Percentiles rank a stretch among this genome's conserved stretches.
Conservation (phyloP, 371 early-diverging fungal genomes). For the Vairimorpha apis region DNA sequence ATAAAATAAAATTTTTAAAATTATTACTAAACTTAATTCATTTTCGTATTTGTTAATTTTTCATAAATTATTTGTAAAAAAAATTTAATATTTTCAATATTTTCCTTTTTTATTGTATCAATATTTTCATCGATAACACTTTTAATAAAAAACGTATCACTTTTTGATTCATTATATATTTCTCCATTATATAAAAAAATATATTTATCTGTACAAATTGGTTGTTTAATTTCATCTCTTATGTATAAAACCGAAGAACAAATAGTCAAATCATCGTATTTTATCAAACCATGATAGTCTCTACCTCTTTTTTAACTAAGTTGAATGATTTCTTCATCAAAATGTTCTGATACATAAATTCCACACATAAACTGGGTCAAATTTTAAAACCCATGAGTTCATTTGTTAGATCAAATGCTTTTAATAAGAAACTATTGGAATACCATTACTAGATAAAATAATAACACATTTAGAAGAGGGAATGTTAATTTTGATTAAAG, state of each 20-base stretch:
- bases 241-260: conserved; percentile 35
- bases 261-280: background rate
- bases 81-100: background rate
- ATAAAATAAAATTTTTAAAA: background rate
- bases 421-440: background rate
- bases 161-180: conserved; percentile 34
- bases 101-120: background rate
- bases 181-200: conserved; percentile 53
- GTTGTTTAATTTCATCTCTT: conserved; percentile 30
- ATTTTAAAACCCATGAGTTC: conserved; percentile 17
- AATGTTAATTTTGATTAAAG: conserved; percentile 15
- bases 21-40: conserved; percentile 40
- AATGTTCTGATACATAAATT: conserved; percentile 16
- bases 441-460: conserved; percentile 1
- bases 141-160: conserved; percentile 47
- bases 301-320: conserved; percentile 16
- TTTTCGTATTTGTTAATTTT: conserved; percentile 38
- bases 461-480: conserved; percentile 2
- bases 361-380: conserved; percentile 24
- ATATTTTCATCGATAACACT: background rate
- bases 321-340: conserved; percentile 4
- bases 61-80: conserved; percentile 27
- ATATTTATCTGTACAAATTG: conserved; percentile 12
- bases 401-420: conserved; percentile 7
- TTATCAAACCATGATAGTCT: background rate